Percentiles rank a stretch among this genome's conserved stretches.
These are phyloP conservation scores for Acephala macrosclerotiorum DNA, from an alignment of 2,329 filamentous ascomycete genomes.

Conservation along the genomic window DNA sequence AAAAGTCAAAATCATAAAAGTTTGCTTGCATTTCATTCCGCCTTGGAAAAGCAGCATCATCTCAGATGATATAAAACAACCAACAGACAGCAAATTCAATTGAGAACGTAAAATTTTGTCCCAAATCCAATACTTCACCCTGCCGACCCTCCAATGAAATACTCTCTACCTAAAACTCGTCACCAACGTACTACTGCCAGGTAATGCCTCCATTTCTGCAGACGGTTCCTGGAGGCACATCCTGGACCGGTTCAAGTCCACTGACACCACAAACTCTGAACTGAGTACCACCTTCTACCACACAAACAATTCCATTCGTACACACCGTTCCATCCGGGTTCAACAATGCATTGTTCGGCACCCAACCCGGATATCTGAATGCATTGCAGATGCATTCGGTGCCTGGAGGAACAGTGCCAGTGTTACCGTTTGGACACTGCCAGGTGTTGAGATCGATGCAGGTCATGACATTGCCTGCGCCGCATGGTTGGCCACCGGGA, in stretches of 20 bases:
- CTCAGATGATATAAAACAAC: background rate
- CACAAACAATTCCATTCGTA: constrained; percentile 10
- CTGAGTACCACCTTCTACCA: constrained; percentile 10
- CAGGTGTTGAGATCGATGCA: constrained; percentile 13
- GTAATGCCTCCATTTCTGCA: constrained; percentile 18
- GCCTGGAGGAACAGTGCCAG: constrained; percentile 13
- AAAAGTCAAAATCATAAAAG: background rate
- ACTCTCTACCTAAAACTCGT: background rate
- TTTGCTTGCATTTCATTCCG: background rate
- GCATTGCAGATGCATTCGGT: constrained; percentile 20
- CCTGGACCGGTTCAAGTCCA: constrained; percentile 15
- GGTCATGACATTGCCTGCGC: constrained; percentile 12
- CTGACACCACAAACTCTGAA: constrained; percentile 20
- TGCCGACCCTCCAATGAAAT: background rate
- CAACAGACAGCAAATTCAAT: background rate
- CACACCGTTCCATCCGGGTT: constrained; percentile 12
- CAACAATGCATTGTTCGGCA: constrained; percentile 12
- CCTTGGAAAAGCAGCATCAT: background rate
- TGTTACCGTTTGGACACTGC: constrained; percentile 20
- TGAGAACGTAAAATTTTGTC: background rate
- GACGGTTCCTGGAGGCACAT: constrained; percentile 14
- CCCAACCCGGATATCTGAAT: constrained; percentile 16
- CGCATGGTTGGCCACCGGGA: constrained; percentile 18
- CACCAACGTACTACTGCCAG: constrained; percentile 2
- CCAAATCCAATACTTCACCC: background rate